Evolutionary conservation across 2,329 filamentous ascomycete genomes (phyloP).

Genomic region (Penicillium sp.): DNA sequence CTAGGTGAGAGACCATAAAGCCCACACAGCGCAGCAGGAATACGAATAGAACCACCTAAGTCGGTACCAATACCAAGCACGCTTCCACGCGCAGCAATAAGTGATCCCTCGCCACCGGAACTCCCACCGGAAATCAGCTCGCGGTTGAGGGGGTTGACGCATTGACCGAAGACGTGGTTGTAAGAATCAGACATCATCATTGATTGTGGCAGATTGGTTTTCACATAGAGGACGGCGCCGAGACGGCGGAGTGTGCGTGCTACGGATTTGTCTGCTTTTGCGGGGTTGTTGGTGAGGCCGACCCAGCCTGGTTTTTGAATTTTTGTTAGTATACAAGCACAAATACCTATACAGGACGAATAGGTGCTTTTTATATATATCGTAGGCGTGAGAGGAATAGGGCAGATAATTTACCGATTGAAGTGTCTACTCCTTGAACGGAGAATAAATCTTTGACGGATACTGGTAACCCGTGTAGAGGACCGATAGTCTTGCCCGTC

Average conservation of each 20-base stretch:
- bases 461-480: conserved; percentile 61
- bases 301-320: conserved; percentile 23
- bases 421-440: conserved; percentile 26
- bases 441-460: conserved; percentile 44
- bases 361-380: no score
- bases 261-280: conserved; percentile 22
- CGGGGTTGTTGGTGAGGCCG: conserved; percentile 24
- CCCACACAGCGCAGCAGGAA: conserved; percentile 58
- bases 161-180: conserved; percentile 54
- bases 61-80: conserved; percentile 57
- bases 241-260: conserved; percentile 24
- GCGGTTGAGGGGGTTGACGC: conserved; percentile 54
- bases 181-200: conserved; percentile 32
- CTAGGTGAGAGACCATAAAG: conserved; percentile 51
- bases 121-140: conserved; percentile 54
- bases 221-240: conserved; percentile 26
- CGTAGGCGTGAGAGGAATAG: no score
- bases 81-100: conserved; percentile 52
- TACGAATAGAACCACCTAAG: conserved; percentile 54
- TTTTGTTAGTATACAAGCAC: not conserved
- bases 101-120: conserved; percentile 55
- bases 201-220: conserved; percentile 27
- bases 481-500: conserved; percentile 49
- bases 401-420: conserved; percentile 15
- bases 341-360: no score